These are phyloP conservation scores for Diutina mesorugosa DNA, from an alignment of 1,139 yeast genomes.

Conservation along the genomic window DNA sequence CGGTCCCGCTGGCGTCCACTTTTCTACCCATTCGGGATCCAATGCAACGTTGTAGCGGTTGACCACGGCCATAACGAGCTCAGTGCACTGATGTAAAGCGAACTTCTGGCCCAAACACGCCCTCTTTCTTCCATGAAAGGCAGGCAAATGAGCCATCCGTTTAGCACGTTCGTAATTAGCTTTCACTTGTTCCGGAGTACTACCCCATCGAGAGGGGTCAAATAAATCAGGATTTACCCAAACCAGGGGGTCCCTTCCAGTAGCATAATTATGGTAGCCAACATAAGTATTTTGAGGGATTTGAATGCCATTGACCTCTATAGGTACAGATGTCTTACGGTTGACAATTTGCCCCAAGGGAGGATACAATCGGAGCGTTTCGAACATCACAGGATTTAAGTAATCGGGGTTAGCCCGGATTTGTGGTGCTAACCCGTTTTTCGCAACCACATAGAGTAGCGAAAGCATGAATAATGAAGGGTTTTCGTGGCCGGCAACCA, in stretches of 20 bases:
- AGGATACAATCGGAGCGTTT: conserved; percentile 40
- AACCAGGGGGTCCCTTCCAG: conserved; percentile 31
- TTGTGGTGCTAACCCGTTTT: conserved; percentile 17
- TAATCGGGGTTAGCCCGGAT: conserved; percentile 12
- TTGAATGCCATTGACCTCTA: conserved; percentile 13
- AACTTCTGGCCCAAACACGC: conserved; percentile 53
- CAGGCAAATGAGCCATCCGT: conserved; percentile 30
- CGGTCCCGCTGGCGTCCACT: not conserved
- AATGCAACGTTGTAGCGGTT: not conserved
- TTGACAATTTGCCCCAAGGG: conserved; percentile 50
- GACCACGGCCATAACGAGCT: not conserved
- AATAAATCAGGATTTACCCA: conserved; percentile 7
- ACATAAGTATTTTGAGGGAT: conserved; percentile 45
- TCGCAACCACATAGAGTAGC: conserved; percentile 33
- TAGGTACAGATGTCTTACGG: conserved; percentile 23
- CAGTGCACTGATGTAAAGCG: conserved; percentile 21
- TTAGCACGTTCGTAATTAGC: conserved; percentile 30
- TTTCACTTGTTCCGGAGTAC: conserved; percentile 18
- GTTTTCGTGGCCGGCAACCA: conserved; percentile 55
- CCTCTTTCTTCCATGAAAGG: conserved; percentile 50
- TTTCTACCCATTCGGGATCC: not conserved
- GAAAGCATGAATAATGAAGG: conserved; percentile 43
- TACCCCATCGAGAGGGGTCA: conserved; percentile 13
- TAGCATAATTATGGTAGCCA: conserved; percentile 44
- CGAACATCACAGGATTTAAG: conserved; percentile 27